Base-by-base conservation (phyloP, 768 basidiomycete genomes). In the Mycena amicta region DNA sequence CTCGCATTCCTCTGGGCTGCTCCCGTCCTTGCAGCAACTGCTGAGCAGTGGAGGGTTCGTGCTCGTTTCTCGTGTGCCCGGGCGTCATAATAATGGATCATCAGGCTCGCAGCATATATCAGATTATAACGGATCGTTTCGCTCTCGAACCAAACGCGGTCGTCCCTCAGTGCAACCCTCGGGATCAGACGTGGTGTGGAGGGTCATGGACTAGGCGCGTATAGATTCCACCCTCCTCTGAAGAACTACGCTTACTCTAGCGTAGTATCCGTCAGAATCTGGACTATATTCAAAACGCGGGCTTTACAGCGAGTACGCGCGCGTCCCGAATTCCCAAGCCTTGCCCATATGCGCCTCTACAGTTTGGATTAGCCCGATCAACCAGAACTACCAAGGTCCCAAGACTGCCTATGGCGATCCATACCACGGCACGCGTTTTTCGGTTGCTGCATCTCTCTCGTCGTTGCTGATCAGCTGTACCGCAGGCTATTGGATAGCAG, bases 281-380 rank as follows among this genome's bases (percentile, higher is more conserved):
- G n/a, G 91, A 93, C 69, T 95, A 94, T 67, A 87, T 95, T 50
- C 85, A 92, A 64, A 72, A 86, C 57, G 89, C 89, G 57, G 92
- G 92, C 3, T 92, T 93, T 72, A 90, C 90, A 15, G 90, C 91
- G 15, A 75, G 88, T 85, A 40, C 28, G 59, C 33, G 18, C 33
- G 15, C 6, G 15, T 45, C 8, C 43, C 13, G 22, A 8, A 27
- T 54, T 53, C 55, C 53, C 46, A 2, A 41, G 33, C 22, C 15
- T 23, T 16, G 43, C 43, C 22, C 22, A 23, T 45, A 5, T n/a
- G 6, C 43, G 27, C 16, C 50, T 40, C 28, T 26, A 16, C 58
- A 87, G 87, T 92, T 46, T 93, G 91, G 91, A 92, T 92, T 59
- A 90, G 88, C 59, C 92, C 92, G 12, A 82, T 93, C 18, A 86